These are phyloP conservation scores for Yamagishiella unicocca DNA, from an alignment of 139 green algal species.

Conservation along the genomic window DNA sequence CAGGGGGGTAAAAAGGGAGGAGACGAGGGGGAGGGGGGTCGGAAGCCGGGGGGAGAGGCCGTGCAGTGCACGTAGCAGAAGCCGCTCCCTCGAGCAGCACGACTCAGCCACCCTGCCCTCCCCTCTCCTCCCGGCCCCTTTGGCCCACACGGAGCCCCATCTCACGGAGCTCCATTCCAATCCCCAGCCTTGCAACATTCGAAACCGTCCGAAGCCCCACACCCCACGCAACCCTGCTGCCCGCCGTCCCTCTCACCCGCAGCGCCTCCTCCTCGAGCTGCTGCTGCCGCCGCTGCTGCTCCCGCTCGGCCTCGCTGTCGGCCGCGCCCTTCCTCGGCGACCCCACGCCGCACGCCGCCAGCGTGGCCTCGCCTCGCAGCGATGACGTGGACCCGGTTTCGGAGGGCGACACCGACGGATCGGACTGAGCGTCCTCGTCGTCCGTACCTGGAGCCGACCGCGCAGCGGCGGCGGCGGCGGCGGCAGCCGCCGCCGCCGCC, in stretches of 20 bases:
- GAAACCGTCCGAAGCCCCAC: too few relatives aligned
- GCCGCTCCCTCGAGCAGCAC: too few relatives aligned
- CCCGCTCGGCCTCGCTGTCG: not conserved
- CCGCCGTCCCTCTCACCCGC: not conserved
- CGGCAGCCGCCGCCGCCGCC: not conserved
- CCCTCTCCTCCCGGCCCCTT: too few relatives aligned
- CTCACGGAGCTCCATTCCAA: too few relatives aligned
- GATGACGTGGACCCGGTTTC: conserved; percentile 1
- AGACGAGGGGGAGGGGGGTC: too few relatives aligned
- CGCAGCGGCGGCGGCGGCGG: not conserved
- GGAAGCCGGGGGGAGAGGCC: too few relatives aligned
- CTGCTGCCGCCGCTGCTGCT: not conserved
- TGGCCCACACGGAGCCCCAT: too few relatives aligned
- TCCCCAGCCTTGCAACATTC: too few relatives aligned
- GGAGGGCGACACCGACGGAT: conserved; percentile 22
- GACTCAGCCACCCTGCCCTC: too few relatives aligned
- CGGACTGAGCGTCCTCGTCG: conserved; percentile 5
- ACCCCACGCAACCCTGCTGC: too few relatives aligned
- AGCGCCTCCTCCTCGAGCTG: not conserved
- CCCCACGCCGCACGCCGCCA: not conserved
- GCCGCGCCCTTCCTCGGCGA: not conserved
- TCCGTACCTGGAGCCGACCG: not conserved
- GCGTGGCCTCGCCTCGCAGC: conserved; percentile 7
- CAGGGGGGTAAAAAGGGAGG: too few relatives aligned
- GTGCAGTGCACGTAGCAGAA: too few relatives aligned